Percentiles rank a stretch among this genome's conserved stretches.
These are phyloP conservation scores for Fusarium napiforme DNA, from an alignment of 2,329 filamentous ascomycete genomes.

Conservation along the genomic window DNA sequence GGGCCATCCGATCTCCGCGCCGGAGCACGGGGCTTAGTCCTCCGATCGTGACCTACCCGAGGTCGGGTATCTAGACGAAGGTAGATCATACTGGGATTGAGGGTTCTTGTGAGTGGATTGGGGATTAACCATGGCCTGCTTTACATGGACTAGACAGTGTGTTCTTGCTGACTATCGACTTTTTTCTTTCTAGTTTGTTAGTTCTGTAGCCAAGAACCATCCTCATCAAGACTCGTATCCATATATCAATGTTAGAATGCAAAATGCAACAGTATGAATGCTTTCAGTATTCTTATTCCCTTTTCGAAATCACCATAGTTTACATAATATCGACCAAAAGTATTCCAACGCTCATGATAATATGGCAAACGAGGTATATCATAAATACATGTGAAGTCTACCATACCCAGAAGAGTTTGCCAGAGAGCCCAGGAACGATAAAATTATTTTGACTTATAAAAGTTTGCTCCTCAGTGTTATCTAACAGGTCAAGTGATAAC, in stretches of 20 bases:
- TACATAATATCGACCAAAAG: neutral
- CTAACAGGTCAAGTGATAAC: neutral
- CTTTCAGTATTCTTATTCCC: neutral
- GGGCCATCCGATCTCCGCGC: slow-evolving; percentile 36
- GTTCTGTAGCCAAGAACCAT: neutral
- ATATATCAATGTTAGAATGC: neutral
- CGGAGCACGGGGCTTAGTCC: slow-evolving; percentile 30
- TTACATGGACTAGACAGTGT: neutral
- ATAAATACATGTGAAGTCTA: neutral
- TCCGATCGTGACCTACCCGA: slow-evolving; percentile 27
- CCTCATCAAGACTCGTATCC: neutral
- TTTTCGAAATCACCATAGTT: neutral
- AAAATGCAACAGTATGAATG: neutral
- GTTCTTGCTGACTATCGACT: neutral
- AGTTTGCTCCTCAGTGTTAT: neutral
- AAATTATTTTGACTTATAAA: no score
- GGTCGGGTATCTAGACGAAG: slow-evolving; percentile 29
- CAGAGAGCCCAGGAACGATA: neutral
- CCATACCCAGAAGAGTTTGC: neutral
- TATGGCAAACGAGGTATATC: neutral
- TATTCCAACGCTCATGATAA: neutral
- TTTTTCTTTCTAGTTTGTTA: neutral
- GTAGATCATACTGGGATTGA: slow-evolving; percentile 1
- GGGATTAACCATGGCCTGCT: neutral
- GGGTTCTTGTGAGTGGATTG: neutral